phyloP scores from a whole-genome alignment of 2,329 filamentous ascomycete genomes.

The Metarhizium rileyi region DNA sequence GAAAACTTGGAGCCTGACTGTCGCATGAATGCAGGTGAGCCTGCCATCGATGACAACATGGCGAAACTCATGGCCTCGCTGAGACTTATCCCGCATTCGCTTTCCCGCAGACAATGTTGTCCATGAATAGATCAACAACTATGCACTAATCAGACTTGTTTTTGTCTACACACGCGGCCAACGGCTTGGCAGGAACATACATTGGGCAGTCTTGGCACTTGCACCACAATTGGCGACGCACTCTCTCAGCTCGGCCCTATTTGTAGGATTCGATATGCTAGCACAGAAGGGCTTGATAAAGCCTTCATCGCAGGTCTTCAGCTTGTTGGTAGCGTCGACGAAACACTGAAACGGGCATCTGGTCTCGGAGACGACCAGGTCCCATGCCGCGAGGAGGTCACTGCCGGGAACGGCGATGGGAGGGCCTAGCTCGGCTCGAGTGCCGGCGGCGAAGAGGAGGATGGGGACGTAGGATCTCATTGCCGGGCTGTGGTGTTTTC shows the following conservation, averaged over 20 bases:
- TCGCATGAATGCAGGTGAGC: no score
- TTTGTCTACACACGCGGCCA: background rate
- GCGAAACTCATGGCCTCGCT: no score
- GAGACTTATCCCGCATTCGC: no score
- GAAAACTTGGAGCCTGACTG: no score
- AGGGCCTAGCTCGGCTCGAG: background rate
- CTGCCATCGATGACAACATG: no score
- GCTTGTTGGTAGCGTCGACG: background rate
- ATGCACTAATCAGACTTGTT: background rate
- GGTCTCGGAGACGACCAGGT: background rate
- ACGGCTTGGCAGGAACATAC: background rate
- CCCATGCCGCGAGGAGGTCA: background rate
- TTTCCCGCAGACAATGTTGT: background rate
- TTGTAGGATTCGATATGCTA: background rate
- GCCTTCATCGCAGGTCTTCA: background rate
- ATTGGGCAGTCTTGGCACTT: background rate
- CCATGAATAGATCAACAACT: background rate
- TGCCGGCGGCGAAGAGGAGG: background rate
- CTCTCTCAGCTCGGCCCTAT: background rate
- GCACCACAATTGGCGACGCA: background rate
- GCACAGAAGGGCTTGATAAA: background rate
- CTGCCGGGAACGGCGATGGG: background rate
- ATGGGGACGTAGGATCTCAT: background rate
- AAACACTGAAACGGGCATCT: background rate
- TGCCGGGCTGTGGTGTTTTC: background rate